Evolutionary conservation across 768 basidiomycete genomes (phyloP).

Genomic region (Ephemerocybe angulata): DNA sequence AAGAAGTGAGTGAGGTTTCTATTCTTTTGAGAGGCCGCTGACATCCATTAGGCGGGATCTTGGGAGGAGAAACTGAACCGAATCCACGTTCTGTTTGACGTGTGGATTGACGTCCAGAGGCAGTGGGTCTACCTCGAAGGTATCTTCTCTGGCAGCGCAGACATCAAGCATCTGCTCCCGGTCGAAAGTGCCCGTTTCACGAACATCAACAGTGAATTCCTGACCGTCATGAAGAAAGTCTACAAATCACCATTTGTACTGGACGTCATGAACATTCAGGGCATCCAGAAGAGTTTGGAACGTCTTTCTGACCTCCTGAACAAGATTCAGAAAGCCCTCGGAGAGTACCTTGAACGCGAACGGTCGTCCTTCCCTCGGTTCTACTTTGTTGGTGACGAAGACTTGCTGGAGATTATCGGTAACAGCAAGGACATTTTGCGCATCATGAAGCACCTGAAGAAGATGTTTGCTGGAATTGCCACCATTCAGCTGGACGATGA

Average conservation of each 20-base stretch:
- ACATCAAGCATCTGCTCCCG: constrained; percentile 98
- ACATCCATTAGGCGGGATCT: constrained; percentile 57
- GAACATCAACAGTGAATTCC: constrained; percentile 97
- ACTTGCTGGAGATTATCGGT: constrained; percentile 96
- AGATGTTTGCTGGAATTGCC: constrained; percentile 99
- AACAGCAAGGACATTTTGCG: constrained; percentile 98
- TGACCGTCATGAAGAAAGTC: constrained; percentile 99
- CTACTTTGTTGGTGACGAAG: constrained; percentile 99
- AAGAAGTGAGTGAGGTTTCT: constrained; percentile 53
- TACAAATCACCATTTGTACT: constrained; percentile 98
- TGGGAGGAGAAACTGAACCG: constrained; percentile 98
- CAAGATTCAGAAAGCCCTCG: constrained; percentile 99
- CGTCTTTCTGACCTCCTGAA: constrained; percentile 92
- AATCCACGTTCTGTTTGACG: constrained; percentile 94
- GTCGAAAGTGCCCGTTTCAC: constrained; percentile 97
- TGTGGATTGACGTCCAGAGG: constrained; percentile 99
- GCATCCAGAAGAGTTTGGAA: constrained; percentile 96
- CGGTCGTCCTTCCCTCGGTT: constrained; percentile 98
- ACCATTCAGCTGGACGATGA: constrained; percentile 87
- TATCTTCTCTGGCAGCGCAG: constrained; percentile 98
- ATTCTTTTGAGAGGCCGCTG: constrained; percentile 8
- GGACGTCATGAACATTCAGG: constrained; percentile 94
- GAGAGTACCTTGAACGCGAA: constrained; percentile 97
- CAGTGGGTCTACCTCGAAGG: constrained; percentile 99
- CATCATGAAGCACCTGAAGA: constrained; percentile 99